A percentile compares a stretch with the other conserved stretches of the same genome.
These are phyloP conservation scores for Corylus avellana DNA, from an alignment of 306 rosid species.

Conservation along the genomic window DNA sequence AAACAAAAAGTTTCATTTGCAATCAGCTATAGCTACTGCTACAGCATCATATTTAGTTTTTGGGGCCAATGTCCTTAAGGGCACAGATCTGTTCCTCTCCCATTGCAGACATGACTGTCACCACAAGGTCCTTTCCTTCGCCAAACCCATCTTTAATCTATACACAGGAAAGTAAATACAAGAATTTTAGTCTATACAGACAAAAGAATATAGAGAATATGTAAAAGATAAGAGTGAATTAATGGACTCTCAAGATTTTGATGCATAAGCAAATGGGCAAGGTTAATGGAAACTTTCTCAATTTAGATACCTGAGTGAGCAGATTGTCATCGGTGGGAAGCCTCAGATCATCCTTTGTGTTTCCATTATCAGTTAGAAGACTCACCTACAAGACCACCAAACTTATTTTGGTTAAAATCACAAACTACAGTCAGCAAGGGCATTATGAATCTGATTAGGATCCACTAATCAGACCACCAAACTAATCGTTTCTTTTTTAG, in stretches of 20 bases:
- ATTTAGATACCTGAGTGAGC: conserved; percentile 50
- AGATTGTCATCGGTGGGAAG: conserved; percentile 73
- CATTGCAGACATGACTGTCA: conserved; percentile 80
- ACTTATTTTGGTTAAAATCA: conserved; percentile 20
- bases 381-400: conserved; percentile 49
- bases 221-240: background rate
- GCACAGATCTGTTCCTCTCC: conserved; percentile 78
- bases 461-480: too few relatives aligned
- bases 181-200: conserved; percentile 1
- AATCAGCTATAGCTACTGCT: conserved; percentile 41
- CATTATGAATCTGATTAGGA: background rate
- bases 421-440: background rate
- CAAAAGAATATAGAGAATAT: background rate
- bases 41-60: conserved; percentile 48
- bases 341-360: conserved; percentile 76
- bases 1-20: background rate
- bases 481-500: background rate
- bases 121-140: conserved; percentile 75
- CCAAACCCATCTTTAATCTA: conserved; percentile 73
- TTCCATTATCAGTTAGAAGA: conserved; percentile 69
- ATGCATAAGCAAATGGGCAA: background rate
- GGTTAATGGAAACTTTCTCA: background rate
- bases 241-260: background rate
- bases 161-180: conserved; percentile 8
- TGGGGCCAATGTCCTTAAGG: conserved; percentile 74